Evolutionary conservation across 2,329 filamentous ascomycete genomes (phyloP).

Genomic region (Dothiorella sarmentorum): DNA sequence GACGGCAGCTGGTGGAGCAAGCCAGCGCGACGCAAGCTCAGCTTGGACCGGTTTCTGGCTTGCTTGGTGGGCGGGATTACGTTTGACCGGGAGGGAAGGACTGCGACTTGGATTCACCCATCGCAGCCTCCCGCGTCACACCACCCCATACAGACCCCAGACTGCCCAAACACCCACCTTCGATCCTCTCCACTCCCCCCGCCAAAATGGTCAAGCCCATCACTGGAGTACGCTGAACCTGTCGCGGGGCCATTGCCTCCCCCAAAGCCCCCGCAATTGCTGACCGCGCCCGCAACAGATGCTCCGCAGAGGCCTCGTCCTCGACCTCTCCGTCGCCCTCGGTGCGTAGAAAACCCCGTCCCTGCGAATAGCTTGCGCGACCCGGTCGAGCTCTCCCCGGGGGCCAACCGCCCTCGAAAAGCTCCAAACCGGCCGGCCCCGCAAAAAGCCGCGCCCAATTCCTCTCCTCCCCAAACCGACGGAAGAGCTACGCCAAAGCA

Average conservation of each 20-base stretch:
- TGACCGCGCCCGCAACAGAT: slow-evolving; percentile 45
- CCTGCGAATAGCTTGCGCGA: background rate
- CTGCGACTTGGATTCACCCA: slow-evolving; percentile 3
- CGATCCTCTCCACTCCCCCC: slow-evolving; percentile 22
- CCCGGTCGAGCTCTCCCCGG: background rate
- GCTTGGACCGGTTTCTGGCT: background rate
- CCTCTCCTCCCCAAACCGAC: background rate
- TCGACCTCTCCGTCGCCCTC: slow-evolving; percentile 63
- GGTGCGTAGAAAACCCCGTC: slow-evolving; percentile 47
- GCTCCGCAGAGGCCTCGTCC: slow-evolving; percentile 62
- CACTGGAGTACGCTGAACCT: slow-evolving; percentile 45
- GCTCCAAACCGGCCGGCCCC: background rate
- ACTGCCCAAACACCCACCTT: background rate
- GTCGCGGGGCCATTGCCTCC: background rate
- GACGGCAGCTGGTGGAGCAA: background rate
- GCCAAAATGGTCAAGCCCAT: slow-evolving; percentile 48
- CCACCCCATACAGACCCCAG: background rate
- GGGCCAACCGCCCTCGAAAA: background rate
- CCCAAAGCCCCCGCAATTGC: slow-evolving; percentile 4
- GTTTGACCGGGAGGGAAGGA: background rate
- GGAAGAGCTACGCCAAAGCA: background rate
- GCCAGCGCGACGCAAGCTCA: background rate
- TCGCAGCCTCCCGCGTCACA: slow-evolving; percentile 6
- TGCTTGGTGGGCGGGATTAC: background rate
- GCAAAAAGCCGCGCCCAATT: background rate